A percentile compares a stretch with the other conserved stretches of the same genome.
Evolutionary conservation across 2,329 filamentous ascomycete genomes (phyloP).

Genomic region (Mariannaea sp.): DNA sequence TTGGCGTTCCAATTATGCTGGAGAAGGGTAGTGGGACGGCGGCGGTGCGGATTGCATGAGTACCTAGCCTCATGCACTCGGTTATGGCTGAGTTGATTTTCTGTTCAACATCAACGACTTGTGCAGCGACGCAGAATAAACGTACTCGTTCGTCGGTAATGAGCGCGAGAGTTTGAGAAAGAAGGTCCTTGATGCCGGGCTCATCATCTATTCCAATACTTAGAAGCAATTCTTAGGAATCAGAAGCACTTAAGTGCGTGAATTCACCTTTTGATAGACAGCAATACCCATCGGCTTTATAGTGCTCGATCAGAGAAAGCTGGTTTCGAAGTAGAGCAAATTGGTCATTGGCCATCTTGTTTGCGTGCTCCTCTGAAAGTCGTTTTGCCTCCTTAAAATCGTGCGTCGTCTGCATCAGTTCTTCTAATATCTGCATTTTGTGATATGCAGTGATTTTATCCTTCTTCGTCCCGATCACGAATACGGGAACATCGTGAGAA

Average conservation of each 20-base stretch:
- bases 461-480: slow-evolving; percentile 36
- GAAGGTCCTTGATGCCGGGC: slow-evolving; percentile 30
- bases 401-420: slow-evolving; percentile 35
- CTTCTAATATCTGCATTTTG: slow-evolving; percentile 27
- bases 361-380: slow-evolving; percentile 30
- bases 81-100: slow-evolving; percentile 40
- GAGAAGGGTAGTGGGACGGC: slow-evolving; percentile 33
- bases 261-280: slow-evolving; percentile 33
- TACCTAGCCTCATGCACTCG: slow-evolving; percentile 38
- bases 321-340: slow-evolving; percentile 32
- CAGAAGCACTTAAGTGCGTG: rapidly evolving
- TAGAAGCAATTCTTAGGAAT: not conserved
- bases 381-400: slow-evolving; percentile 34
- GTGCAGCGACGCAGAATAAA: slow-evolving; percentile 38
- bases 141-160: slow-evolving; percentile 39
- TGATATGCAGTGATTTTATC: slow-evolving; percentile 33
- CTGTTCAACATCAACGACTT: slow-evolving; percentile 40
- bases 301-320: slow-evolving; percentile 34
- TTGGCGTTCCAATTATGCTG: slow-evolving; percentile 34
- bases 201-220: slow-evolving; percentile 28
- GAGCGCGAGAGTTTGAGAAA: slow-evolving; percentile 35
- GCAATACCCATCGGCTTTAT: slow-evolving; percentile 35
- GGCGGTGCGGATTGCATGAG: slow-evolving; percentile 35
- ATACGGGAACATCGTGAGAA: slow-evolving; percentile 34
- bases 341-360: slow-evolving; percentile 29